These are phyloP conservation scores for Neonectria punicea DNA, from an alignment of 2,329 filamentous ascomycete genomes.

Conservation along the genomic window DNA sequence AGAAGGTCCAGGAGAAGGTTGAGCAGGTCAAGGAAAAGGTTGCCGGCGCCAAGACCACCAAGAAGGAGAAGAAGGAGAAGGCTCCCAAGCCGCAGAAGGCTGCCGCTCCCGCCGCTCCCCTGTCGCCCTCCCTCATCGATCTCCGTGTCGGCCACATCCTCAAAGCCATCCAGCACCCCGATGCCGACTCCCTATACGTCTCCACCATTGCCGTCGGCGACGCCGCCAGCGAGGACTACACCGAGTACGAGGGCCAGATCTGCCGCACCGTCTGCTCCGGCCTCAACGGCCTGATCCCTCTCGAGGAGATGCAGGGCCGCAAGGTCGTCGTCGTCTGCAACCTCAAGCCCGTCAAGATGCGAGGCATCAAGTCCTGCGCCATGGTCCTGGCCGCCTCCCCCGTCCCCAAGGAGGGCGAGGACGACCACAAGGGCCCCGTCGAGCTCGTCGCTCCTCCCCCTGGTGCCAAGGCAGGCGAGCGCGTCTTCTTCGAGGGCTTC, in stretches of 20 bases:
- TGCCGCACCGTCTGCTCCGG: slow-evolving; percentile 97
- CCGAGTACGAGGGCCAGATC: slow-evolving; percentile 89
- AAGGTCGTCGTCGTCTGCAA: slow-evolving; percentile 97
- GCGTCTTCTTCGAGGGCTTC: slow-evolving; percentile 95
- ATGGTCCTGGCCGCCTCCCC: slow-evolving; percentile 98
- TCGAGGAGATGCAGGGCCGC: slow-evolving; percentile 96
- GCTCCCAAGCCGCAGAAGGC: slow-evolving; percentile 78
- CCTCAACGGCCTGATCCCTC: slow-evolving; percentile 89
- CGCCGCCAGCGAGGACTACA: slow-evolving; percentile 86
- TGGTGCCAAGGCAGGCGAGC: slow-evolving; percentile 82
- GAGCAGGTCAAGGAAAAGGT: slow-evolving; percentile 58
- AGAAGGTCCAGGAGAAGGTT: slow-evolving; percentile 65
- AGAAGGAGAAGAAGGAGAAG: slow-evolving; percentile 94
- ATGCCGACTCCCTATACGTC: slow-evolving; percentile 95
- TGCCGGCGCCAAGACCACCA: slow-evolving; percentile 62
- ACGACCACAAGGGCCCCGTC: slow-evolving; percentile 88
- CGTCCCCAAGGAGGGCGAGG: slow-evolving; percentile 81
- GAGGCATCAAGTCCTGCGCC: slow-evolving; percentile 78
- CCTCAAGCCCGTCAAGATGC: slow-evolving; percentile 99
- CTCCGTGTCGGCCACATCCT: slow-evolving; percentile 97
- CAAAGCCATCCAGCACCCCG: slow-evolving; percentile 94
- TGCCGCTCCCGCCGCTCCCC: slow-evolving; percentile 75
- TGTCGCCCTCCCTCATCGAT: slow-evolving; percentile 89
- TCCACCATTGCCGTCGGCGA: slow-evolving; percentile 97
- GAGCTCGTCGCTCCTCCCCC: slow-evolving; percentile 89